Conservation (phyloP, 148 eudicot species). For the Pouteria glomerata region DNA sequence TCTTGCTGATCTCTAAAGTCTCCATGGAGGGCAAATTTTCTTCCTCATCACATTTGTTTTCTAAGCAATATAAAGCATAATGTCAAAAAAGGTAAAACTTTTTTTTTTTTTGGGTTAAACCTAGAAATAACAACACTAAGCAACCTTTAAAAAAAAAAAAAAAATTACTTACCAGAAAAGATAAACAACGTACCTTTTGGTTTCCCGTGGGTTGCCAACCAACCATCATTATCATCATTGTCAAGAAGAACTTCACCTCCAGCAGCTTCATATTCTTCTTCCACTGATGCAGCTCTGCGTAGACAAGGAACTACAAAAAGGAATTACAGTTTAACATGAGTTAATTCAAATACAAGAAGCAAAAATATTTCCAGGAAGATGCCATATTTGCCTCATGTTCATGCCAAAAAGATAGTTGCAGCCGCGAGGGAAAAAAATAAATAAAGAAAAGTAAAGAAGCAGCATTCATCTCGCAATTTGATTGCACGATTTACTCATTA, state of each 20-base stretch:
- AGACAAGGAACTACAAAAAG: constrained; percentile 74
- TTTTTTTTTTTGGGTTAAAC: no score
- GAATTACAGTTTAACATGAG: neutral
- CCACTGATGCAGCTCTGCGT: constrained; percentile 82
- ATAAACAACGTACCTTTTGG: constrained; percentile 84
- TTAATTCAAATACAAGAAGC: constrained; percentile 5
- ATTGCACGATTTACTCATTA: no score
- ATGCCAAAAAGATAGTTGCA: no score
- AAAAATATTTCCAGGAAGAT: no score
- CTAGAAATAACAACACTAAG: no score
- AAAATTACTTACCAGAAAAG: no score
- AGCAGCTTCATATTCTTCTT: constrained; percentile 94
- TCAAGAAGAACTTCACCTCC: constrained; percentile 94
- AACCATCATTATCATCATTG: constrained; percentile 89
- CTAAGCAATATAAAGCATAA: constrained; percentile 20
- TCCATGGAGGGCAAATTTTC: constrained; percentile 93
- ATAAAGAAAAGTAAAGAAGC: no score
- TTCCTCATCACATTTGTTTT: constrained; percentile 52
- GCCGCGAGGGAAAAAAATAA: no score
- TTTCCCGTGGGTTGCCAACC: constrained; percentile 97
- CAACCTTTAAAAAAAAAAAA: neutral
- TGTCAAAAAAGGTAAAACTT: constrained; percentile 1
- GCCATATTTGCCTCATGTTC: no score
- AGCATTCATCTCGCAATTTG: no score
- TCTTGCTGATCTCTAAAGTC: constrained; percentile 64